Base-by-base conservation (phyloP, 1,284 basidiomycete species). In the Naganishia cerealis region DNA sequence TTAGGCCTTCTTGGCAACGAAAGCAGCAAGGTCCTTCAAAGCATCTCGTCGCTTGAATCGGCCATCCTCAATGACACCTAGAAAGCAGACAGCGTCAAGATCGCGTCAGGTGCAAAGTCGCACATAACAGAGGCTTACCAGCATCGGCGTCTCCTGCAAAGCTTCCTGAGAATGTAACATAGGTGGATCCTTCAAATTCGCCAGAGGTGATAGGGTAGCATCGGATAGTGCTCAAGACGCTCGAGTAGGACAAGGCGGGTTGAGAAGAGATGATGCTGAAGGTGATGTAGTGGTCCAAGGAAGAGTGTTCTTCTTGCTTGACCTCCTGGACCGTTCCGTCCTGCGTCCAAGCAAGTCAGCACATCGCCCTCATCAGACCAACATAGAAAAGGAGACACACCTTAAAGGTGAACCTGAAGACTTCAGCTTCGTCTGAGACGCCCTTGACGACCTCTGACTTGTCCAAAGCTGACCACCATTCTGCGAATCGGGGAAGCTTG, bases 291-390 rank as follows among this genome's bases (percentile, higher is more conserved):
- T 78, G 75, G 53, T 74, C 68, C 70, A 78, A 63, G 18, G 73
- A 68, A 21, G 68, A 72, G 72, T 74, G 72, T 66, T 75, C 77
- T 68, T 78, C 77, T 69, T 74, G 73, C 74, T 77, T 78, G 73
- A 77, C 68, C 16, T 71, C 65, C 50, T 66, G 70, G 24, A 61
- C 63, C 24, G 71, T 71, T 26, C 73, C 71, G 53, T 73, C 74
- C 72, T 75, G 54, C 73, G 71, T 53, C 62, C 73, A 36, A 50
- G 38, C 36, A 7, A 55, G 21, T 50, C 42, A 24, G 42, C 38
- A n/a, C 54, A 24, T 13, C 16, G 54, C 29, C 53, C 16, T 54
- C 46, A 21, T 48, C 15, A 13, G 13, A 50, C 42, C 18, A 50
- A 21, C 4, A 18, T 24, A 43, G n/a, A 29, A 40, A 26, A 26